Evolutionary conservation across 1,139 yeast species (phyloP).

Genomic region (Hyphopichia fennica): DNA sequence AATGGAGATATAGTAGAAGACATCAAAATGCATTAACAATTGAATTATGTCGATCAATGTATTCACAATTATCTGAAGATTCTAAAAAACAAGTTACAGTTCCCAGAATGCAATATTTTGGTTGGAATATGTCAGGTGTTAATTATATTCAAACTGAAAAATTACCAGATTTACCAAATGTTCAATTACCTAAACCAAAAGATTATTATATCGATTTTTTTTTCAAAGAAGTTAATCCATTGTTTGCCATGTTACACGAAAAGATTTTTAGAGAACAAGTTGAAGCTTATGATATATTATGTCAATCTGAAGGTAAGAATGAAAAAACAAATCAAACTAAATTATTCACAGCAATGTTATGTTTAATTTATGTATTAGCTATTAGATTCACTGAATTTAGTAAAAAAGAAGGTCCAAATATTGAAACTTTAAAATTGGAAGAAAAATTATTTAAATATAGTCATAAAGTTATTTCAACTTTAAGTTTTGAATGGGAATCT

Average conservation of each 20-base stretch:
- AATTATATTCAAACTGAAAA: conserved; percentile 45
- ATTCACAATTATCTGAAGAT: conserved; percentile 37
- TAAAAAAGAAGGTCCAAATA: conserved; percentile 34
- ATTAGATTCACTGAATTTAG: conserved; percentile 54
- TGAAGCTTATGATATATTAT: conserved; percentile 30
- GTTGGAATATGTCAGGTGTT: conserved; percentile 67
- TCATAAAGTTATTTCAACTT: conserved; percentile 43
- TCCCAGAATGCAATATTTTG: conserved; percentile 62
- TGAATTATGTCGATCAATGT: conserved; percentile 43
- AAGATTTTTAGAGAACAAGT: conserved; percentile 55
- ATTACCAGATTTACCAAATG: conserved; percentile 35
- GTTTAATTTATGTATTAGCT: conserved; percentile 51
- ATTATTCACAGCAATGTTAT: conserved; percentile 53
- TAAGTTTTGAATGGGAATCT: conserved; percentile 69
- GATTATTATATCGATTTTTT: conserved; percentile 36
- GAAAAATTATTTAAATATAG: conserved; percentile 54
- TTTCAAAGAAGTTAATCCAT: conserved; percentile 53
- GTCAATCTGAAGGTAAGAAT: conserved; percentile 4
- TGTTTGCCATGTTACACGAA: conserved; percentile 56
- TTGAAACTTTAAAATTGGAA: conserved; percentile 38
- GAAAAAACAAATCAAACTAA: conserved; percentile 34
- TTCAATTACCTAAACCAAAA: conserved; percentile 15
- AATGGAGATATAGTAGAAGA: conserved; percentile 54
- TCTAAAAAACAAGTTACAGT: conserved; percentile 37
- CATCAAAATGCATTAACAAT: conserved; percentile 50